Evolutionary conservation across 2,329 filamentous ascomycete genomes (phyloP).

Genomic region (Colletotrichum filicis): DNA sequence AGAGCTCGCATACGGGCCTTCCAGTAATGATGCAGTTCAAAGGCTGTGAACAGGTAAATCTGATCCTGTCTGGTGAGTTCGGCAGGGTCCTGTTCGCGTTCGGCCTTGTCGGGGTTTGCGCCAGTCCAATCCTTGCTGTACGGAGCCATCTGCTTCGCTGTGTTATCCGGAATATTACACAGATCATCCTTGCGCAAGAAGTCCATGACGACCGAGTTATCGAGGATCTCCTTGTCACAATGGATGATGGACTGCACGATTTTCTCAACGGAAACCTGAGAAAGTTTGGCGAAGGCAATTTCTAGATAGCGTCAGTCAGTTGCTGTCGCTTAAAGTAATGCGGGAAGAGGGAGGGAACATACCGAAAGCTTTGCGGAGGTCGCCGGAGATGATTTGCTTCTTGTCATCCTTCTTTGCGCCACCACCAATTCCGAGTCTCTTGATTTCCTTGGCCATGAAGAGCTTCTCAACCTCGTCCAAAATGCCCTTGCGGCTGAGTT

Average conservation of each 20-base stretch:
- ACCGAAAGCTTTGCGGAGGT: slow-evolving; percentile 89
- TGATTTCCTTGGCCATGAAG: slow-evolving; percentile 97
- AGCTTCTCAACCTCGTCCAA: slow-evolving; percentile 97
- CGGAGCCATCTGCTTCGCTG: slow-evolving; percentile 89
- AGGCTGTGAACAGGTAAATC: slow-evolving; percentile 92
- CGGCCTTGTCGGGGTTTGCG: slow-evolving; percentile 80
- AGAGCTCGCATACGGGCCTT: slow-evolving; percentile 96
- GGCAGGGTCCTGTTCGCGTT: slow-evolving; percentile 84
- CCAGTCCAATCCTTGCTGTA: slow-evolving; percentile 98
- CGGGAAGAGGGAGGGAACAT: slow-evolving; percentile 45
- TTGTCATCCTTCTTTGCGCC: slow-evolving; percentile 87
- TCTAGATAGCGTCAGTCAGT: slow-evolving; percentile 54
- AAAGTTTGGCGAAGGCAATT: slow-evolving; percentile 95
- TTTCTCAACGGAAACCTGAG: slow-evolving; percentile 83
- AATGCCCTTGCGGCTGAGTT: slow-evolving; percentile 93
- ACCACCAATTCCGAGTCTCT: slow-evolving; percentile 77
- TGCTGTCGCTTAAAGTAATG: neutral
- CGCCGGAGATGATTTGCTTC: slow-evolving; percentile 94
- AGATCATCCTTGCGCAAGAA: slow-evolving; percentile 94
- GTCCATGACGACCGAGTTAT: slow-evolving; percentile 94
- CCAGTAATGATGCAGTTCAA: slow-evolving; percentile 97
- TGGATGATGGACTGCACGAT: slow-evolving; percentile 94
- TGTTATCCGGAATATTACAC: slow-evolving; percentile 92
- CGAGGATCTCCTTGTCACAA: slow-evolving; percentile 88
- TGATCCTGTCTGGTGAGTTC: slow-evolving; percentile 96